These are phyloP conservation scores for Irpex sp. DNA, from an alignment of 1,284 basidiomycete species.

Conservation along the genomic window DNA sequence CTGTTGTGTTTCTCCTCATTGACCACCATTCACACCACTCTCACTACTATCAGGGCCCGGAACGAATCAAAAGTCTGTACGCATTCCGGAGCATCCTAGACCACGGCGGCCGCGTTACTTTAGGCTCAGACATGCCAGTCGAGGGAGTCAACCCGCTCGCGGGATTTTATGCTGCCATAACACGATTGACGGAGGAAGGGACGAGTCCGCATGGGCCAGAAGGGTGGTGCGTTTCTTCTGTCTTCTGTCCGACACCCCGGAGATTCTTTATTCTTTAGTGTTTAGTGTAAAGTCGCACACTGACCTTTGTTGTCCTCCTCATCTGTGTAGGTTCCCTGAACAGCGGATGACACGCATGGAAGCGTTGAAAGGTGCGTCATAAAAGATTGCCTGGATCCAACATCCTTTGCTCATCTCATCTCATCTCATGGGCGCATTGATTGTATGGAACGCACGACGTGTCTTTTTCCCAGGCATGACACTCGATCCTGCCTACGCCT, in stretches of 20 bases:
- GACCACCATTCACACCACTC: neutral
- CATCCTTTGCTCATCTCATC: neutral
- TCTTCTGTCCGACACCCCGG: neutral
- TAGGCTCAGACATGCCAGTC: constrained; percentile 91
- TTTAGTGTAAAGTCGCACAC: neutral
- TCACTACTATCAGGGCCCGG: constrained; percentile 58
- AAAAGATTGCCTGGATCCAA: neutral
- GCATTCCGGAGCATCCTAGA: constrained; percentile 76
- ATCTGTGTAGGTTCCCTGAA: constrained; percentile 65
- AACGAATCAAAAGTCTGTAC: constrained; percentile 82
- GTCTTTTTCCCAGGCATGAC: constrained; percentile 50
- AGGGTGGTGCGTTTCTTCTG: constrained; percentile 62
- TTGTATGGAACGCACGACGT: neutral
- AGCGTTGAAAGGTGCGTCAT: constrained; percentile 55
- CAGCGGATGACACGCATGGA: constrained; percentile 75
- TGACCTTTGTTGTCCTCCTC: neutral
- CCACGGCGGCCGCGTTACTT: constrained; percentile 56
- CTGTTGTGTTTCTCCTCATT: constrained; percentile 2
- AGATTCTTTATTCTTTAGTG: neutral
- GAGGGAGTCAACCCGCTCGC: constrained; percentile 74
- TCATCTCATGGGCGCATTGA: neutral
- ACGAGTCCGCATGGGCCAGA: constrained; percentile 76
- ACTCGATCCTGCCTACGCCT: constrained; percentile 81
- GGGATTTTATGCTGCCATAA: constrained; percentile 85
- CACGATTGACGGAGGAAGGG: constrained; percentile 69